These are phyloP conservation scores for Dactylellina drechsleri DNA, from an alignment of 2,329 filamentous ascomycete genomes.

Conservation along the genomic window DNA sequence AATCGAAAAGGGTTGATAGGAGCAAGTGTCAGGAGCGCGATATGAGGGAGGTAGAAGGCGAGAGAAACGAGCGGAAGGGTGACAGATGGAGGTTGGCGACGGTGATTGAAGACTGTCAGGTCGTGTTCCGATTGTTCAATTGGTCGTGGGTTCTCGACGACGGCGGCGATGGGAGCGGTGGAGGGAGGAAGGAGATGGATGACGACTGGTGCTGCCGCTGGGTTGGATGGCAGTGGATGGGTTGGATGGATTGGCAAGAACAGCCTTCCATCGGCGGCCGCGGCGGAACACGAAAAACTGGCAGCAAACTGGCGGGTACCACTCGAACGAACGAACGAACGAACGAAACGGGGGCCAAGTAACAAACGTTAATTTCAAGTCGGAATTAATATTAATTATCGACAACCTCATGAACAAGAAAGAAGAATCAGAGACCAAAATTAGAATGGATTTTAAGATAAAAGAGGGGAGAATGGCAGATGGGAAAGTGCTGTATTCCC, in stretches of 20 bases:
- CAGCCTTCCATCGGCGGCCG: too few species aligned
- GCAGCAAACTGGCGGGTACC: too few species aligned
- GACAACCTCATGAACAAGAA: not conserved
- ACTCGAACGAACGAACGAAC: too few species aligned
- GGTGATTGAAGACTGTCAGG: not conserved
- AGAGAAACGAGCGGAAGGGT: not conserved
- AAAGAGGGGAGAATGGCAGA: too few species aligned
- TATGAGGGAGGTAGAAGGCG: not conserved
- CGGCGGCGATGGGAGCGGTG: not conserved
- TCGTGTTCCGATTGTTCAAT: not conserved
- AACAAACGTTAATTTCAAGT: too few species aligned
- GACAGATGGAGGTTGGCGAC: not conserved
- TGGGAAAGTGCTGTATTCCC: not conserved
- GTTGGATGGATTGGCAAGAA: not conserved
- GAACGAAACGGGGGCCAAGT: too few species aligned
- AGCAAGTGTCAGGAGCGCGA: not conserved
- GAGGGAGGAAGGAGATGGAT: not conserved
- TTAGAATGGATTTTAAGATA: too few species aligned
- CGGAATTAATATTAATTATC: not conserved
- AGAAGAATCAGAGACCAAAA: too few species aligned
- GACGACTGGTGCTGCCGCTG: not conserved
- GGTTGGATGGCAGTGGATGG: not conserved
- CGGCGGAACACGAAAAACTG: too few species aligned
- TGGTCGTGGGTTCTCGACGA: not conserved
- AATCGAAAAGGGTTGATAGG: slow-evolving; percentile 2